Percentiles rank a stretch among this genome's conserved stretches.
These are phyloP conservation scores for Mortierella hygrophila DNA, from an alignment of 192 early-diverging fungal genomes.

Conservation along the genomic window DNA sequence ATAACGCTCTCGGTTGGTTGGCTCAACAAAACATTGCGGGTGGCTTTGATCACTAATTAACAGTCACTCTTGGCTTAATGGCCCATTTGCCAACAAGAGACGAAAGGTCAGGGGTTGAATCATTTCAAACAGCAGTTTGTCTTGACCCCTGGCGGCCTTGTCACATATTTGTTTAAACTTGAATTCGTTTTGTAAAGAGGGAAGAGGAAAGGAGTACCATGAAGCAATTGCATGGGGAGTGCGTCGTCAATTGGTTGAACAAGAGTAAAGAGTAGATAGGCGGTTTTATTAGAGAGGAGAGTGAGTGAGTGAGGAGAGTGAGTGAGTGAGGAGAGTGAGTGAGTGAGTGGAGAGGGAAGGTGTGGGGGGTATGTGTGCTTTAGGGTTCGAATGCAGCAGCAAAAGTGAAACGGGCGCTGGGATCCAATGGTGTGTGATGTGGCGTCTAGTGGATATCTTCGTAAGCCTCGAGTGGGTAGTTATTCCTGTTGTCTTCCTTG, in stretches of 20 bases:
- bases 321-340: not conserved
- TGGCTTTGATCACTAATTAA: not conserved
- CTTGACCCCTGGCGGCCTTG: too few relatives aligned
- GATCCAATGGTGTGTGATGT: not conserved
- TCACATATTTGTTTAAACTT: too few relatives aligned
- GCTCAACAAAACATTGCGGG: not conserved
- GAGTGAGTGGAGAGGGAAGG: not conserved
- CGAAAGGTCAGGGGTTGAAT: too few relatives aligned
- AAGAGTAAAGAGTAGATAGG: too few relatives aligned
- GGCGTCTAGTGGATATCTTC: conserved; percentile 25
- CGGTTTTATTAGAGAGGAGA: too few relatives aligned
- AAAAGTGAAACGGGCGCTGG: not conserved
- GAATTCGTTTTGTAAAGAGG: too few relatives aligned
- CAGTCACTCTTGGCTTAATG: not conserved
- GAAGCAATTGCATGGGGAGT: too few relatives aligned
- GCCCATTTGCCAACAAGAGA: too few relatives aligned
- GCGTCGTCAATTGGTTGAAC: too few relatives aligned
- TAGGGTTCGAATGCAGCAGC: not conserved
- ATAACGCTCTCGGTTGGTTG: not conserved
- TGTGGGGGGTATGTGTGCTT: not conserved
- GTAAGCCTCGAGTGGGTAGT: conserved; percentile 31
- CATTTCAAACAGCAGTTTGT: too few relatives aligned
- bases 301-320: not conserved
- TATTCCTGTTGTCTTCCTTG: conserved; percentile 16
- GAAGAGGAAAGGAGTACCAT: too few relatives aligned